Base-by-base conservation (phyloP, 1,284 basidiomycete species). In the Ganoderma sp. region DNA sequence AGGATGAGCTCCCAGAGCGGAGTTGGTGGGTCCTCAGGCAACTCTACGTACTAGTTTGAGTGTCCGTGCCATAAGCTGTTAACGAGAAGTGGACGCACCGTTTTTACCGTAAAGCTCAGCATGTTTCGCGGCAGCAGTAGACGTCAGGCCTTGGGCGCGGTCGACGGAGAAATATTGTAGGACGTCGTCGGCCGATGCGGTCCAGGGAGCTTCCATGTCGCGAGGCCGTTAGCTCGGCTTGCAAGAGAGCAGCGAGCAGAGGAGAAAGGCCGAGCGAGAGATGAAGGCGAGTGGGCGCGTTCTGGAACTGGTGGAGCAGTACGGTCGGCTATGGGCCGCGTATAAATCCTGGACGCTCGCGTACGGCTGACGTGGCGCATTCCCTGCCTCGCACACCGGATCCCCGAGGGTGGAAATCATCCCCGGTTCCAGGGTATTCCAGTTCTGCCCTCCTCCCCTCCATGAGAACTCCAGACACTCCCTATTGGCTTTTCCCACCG, bases 1-100 rank as follows among this genome's bases (percentile, higher is more conserved):
- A 99, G 86, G 70, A 99, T 94, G 70, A 99, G 89, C 76, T 94
- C 88, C 93, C 95, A 96, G 56, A 99, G 80, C 4, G 97, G 95
- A 3, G 96, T 98, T 0, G 94, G 84, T 0, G 93, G 90, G 17
- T 97, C 92, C 76, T 98, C 96, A 17, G 96, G 95, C 15, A 98
- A 85, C 78, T 93, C 94, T 97, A 78, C 5, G 69, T 62, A 56
- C 48, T 42, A 12, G 34, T 48, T 10, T 57, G 34, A 8, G 45
- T 64, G 48, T 66, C 37, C 48, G 65, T n/a, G 25, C 39, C n/a
- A 37, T 25, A 56, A 63, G 17, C 63, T 58, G 62, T 32, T 45
- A 32, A 52, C 32, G 48, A 42, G 50, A 50, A 56, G 58, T 56
- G 19, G 9, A 78, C 88, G 74, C 69, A 94, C 95, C 90, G 78